Base-by-base conservation (phyloP, 345 rosid genomes). In the Diplotaxis tenuifolia region DNA sequence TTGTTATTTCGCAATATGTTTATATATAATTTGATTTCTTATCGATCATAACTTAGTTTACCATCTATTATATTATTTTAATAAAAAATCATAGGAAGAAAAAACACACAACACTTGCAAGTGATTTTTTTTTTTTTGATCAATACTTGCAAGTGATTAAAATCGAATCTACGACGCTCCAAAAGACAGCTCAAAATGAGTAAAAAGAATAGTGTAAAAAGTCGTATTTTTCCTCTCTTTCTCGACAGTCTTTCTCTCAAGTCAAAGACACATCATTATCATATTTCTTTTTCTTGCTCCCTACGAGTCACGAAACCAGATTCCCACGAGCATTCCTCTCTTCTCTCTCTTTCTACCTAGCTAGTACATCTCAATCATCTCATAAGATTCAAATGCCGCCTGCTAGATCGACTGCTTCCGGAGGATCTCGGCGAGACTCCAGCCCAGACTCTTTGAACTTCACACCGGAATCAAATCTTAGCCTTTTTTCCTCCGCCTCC, bases 381-480 rank as follows among this genome's bases (percentile, higher is more conserved):
- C 61, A 7, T 15, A 7, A 21, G 65, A 63, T 45, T 64, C 71
- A 76, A 76, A 77, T 77, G 80, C 73, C 72, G 91, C 76, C 72
- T 49, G 63, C 67, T 45, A 82, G 74, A 74, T 68, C 81, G 40
- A 27, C 65, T 75, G 70, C 75, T 58, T 61, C 84, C 28, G 84
- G 73, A 5, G 80, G 80, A 47, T 61, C 83, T 75, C 83, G 83
- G 15, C 88, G 93, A 20, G 90, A 85, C 70, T 80, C 88, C 0
- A 94, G 98, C 38, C 97, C 98, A 0, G 97, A 91, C 79, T 94
- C 98, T 3, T 79, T 87, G 32, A 87, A 84, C 71, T 89, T 89
- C 88, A 84, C 97, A 18, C 85, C 83, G 31, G 97, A 93, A 65
- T 86, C 94, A 20, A 89, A 84, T 72, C 88, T 89, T 74, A 91